These are phyloP conservation scores for Phascolomyces articulosus DNA, from an alignment of 371 early-diverging fungal genomes.

Conservation along the genomic window DNA sequence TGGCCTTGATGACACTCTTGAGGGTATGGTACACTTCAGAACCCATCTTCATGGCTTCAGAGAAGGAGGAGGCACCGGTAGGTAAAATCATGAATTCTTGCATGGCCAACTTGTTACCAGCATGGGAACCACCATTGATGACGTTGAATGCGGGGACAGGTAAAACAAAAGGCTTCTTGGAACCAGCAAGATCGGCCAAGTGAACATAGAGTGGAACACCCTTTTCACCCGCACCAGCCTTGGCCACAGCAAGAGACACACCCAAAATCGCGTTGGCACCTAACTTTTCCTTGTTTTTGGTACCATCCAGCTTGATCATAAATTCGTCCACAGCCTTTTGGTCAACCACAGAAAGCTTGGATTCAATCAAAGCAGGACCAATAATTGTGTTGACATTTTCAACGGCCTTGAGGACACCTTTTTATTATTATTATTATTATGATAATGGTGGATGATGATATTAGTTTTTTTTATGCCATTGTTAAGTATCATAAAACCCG, in stretches of 20 bases:
- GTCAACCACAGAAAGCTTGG: conserved; percentile 77
- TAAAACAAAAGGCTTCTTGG: conserved; percentile 84
- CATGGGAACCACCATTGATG: conserved; percentile 99
- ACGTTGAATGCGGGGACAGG: conserved; percentile 99
- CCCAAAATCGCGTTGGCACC: conserved; percentile 99
- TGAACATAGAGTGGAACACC: conserved; percentile 91
- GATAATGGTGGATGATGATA: not conserved
- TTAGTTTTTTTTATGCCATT: not conserved
- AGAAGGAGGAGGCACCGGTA: conserved; percentile 90
- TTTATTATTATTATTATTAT: not conserved
- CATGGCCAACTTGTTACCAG: conserved; percentile 99
- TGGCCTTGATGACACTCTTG: conserved; percentile 94
- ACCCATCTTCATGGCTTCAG: conserved; percentile 98
- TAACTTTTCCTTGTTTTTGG: conserved; percentile 91
- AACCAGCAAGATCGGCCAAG: conserved; percentile 84
- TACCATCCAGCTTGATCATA: conserved; percentile 92
- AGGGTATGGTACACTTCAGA: conserved; percentile 95
- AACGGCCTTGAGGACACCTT: conserved; percentile 92
- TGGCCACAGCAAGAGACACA: conserved; percentile 94
- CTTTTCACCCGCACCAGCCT: conserved; percentile 95
- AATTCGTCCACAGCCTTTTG: conserved; percentile 93
- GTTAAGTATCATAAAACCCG: not conserved
- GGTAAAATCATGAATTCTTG: conserved; percentile 99
- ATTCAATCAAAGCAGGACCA: conserved; percentile 78
- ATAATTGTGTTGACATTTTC: conserved; percentile 90